Evolutionary conservation across 305 asterid species (phyloP), one percentile per base, ranked within the genome.

Genomic region (Salvia sclarea): DNA sequence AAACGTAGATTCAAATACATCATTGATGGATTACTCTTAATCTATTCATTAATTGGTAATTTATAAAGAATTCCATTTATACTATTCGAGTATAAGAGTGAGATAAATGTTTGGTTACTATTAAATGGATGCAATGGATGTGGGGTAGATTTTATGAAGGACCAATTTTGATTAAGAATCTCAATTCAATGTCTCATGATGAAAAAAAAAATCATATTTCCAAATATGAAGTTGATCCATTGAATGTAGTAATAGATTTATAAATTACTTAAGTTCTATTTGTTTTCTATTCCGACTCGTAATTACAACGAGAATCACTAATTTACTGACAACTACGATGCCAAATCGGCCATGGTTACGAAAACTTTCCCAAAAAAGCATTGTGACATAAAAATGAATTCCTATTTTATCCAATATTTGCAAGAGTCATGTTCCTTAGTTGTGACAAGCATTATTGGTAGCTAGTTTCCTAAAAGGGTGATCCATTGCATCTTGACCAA

Each of bases 401-500:
- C 21, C 33, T 21, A 50, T 9, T 9, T 9, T 49, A 5, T 47
- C 28, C 3, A 50, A 50, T 22, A 37, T 37, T 0, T 37, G 13
- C 43, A 37, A 8, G 20, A 11, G 35, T 24, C 4, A 31, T 64
- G 21, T 20, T 48, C 17, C 48, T 18, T 30, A 4, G 54, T 41
- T 24, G 68, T 49, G 17, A 21, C 53, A 11, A 65, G 61, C 8
- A 28, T 12, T 24, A 11, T 68, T 68, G 13, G 50, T 43, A 33
- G 5, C 16, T 40, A 59, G 14, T 52, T 66, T 7, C 60, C 37
- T 50, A 38, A 49, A 74, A 2, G 18, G 9, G 64, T 3, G 52
- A 43, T 74, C 20, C 66, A 68, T 68, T 68, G 71, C 41, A 74
- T 53, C 64, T 17, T 37, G 54, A 7, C 38, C 1, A 48, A 37